Evolutionary conservation across 2,329 filamentous ascomycete species (phyloP).

Genomic region (Aspergillus clavatus): DNA sequence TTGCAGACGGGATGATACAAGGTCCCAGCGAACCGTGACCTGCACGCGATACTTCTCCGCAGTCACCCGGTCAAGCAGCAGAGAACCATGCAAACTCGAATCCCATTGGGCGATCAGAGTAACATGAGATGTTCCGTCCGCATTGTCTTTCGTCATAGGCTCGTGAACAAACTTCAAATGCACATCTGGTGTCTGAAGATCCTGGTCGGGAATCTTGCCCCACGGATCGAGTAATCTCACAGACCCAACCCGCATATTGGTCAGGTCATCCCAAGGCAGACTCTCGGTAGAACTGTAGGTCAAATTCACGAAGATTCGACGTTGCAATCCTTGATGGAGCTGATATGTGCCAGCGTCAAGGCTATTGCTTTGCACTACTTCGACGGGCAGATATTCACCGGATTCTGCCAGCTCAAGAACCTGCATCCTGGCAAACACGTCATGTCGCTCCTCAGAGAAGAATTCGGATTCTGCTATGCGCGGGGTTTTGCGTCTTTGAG

Average conservation of each 20-base stretch:
- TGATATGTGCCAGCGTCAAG: conserved; percentile 89
- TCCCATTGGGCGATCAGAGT: conserved; percentile 94
- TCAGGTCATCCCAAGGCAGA: conserved; percentile 82
- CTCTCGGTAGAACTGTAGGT: conserved; percentile 85
- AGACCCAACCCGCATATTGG: conserved; percentile 69
- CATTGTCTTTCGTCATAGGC: conserved; percentile 75
- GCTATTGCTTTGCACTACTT: conserved; percentile 80
- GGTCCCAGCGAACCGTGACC: conserved; percentile 80
- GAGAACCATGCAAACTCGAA: conserved; percentile 82
- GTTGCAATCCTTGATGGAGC: conserved; percentile 88
- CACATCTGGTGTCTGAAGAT: conserved; percentile 67
- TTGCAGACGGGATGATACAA: conserved; percentile 76
- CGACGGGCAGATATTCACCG: conserved; percentile 85
- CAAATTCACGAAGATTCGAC: conserved; percentile 80
- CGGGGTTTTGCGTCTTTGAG: conserved; percentile 56
- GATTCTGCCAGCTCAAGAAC: conserved; percentile 87
- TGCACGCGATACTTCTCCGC: conserved; percentile 91
- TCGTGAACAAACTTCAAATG: conserved; percentile 70
- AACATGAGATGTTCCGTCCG: conserved; percentile 83
- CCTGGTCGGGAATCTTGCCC: conserved; percentile 78
- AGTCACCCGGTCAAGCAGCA: conserved; percentile 90
- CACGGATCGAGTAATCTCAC: conserved; percentile 78
- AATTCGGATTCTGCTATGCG: conserved; percentile 89
- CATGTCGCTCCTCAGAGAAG: conserved; percentile 87
- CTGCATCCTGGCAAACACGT: conserved; percentile 82